Conservation (phyloP, 352 stramenopile species). For the Globisporangium polare region DNA sequence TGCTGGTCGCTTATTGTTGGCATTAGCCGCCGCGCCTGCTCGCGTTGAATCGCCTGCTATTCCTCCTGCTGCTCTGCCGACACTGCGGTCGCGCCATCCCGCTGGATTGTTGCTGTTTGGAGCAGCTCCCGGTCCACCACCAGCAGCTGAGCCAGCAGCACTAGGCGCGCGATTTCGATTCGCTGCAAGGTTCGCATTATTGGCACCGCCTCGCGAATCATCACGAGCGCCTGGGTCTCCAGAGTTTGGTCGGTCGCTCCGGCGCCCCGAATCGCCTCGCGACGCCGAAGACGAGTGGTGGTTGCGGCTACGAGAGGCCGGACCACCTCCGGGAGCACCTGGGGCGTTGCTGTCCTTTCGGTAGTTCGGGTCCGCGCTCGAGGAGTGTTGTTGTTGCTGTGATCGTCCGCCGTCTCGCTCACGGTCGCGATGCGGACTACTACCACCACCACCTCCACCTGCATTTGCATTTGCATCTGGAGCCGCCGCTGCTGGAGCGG, state of each 20-base stretch:
- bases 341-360: slow-evolving; percentile 22
- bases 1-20: slow-evolving; percentile 14
- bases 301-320: slow-evolving; percentile 34
- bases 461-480: slow-evolving; percentile 20
- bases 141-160: background rate
- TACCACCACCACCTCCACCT: slow-evolving; percentile 10
- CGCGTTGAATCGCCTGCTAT: slow-evolving; percentile 8
- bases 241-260: slow-evolving; percentile 36
- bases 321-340: background rate
- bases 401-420: slow-evolving; percentile 27
- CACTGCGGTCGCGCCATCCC: slow-evolving; percentile 41
- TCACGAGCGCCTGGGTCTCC: slow-evolving; percentile 24
- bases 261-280: slow-evolving; percentile 29
- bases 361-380: slow-evolving; percentile 21
- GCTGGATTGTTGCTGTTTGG: slow-evolving; percentile 9
- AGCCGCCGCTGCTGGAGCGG: slow-evolving; percentile 6
- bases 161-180: slow-evolving; percentile 4
- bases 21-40: background rate
- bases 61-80: slow-evolving; percentile 14
- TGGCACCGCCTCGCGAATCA: slow-evolving; percentile 3
- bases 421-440: slow-evolving; percentile 27
- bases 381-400: slow-evolving; percentile 16
- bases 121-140: background rate
- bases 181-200: slow-evolving; percentile 4
- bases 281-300: slow-evolving; percentile 37